A percentile compares a stretch with the other conserved stretches of the same genome.
These are phyloP conservation scores for Plantago ovata DNA, from an alignment of 257 asterid genomes.

Conservation along the genomic window DNA sequence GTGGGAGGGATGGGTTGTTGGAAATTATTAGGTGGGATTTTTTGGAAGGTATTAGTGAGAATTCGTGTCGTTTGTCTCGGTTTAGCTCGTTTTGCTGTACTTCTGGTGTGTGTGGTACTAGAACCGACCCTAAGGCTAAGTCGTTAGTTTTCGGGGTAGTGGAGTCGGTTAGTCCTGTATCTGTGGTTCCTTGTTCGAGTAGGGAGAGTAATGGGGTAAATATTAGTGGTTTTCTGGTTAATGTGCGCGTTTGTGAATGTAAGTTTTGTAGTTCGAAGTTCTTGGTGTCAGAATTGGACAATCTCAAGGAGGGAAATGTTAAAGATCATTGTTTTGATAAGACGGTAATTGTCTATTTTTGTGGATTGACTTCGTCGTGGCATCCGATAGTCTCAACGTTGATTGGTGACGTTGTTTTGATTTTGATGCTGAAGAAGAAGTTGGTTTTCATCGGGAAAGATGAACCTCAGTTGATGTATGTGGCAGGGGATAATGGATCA, in stretches of 20 bases:
- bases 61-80: slow-evolving; percentile 21
- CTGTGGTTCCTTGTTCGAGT: slow-evolving; percentile 48
- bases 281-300: slow-evolving; percentile 23
- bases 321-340: slow-evolving; percentile 46
- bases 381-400: slow-evolving; percentile 58
- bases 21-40: slow-evolving; percentile 75
- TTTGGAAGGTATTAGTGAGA: slow-evolving; percentile 19
- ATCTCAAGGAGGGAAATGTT: slow-evolving; percentile 21
- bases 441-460: slow-evolving; percentile 51
- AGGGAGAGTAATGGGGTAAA: slow-evolving; percentile 21
- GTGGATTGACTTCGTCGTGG: slow-evolving; percentile 71
- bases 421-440: slow-evolving; percentile 60
- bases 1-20: slow-evolving; percentile 47
- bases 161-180: slow-evolving; percentile 64
- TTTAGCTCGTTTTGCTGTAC: slow-evolving; percentile 31
- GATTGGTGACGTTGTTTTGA: slow-evolving; percentile 38
- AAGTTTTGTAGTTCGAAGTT: slow-evolving; percentile 39
- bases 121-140: slow-evolving; percentile 4
- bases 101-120: neutral
- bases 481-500: slow-evolving; percentile 44
- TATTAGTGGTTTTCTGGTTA: slow-evolving; percentile 63
- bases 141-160: slow-evolving; percentile 44
- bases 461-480: slow-evolving; percentile 62
- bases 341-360: slow-evolving; percentile 46
- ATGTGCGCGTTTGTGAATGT: slow-evolving; percentile 65